phyloP scores from a whole-genome alignment of 108 stramenopile genomes.

The Cyclotella choctawhatcheeana region DNA sequence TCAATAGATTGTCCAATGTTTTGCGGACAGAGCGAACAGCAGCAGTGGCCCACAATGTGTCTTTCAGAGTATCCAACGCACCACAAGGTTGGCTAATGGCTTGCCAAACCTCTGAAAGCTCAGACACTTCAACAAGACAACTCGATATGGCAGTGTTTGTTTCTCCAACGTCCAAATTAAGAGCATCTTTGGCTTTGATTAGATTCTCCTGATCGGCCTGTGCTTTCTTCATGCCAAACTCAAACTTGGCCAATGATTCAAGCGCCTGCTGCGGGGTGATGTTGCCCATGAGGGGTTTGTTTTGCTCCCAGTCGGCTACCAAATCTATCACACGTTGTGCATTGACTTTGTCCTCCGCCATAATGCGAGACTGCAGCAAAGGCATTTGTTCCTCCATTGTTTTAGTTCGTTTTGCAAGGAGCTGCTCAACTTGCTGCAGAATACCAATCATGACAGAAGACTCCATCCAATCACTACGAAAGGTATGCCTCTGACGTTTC shows the following conservation, averaged over 20 bases:
- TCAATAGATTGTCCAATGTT: conserved; percentile 84
- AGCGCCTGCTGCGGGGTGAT: conserved; percentile 80
- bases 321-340: conserved; percentile 77
- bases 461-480: conserved; percentile 93
- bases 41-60: conserved; percentile 85
- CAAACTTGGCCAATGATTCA: conserved; percentile 83
- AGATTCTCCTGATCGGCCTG: conserved; percentile 83
- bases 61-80: conserved; percentile 78
- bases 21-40: conserved; percentile 88
- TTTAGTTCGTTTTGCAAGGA: conserved; percentile 79
- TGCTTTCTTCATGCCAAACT: conserved; percentile 78
- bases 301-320: conserved; percentile 76
- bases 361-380: conserved; percentile 90
- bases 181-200: conserved; percentile 85
- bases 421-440: conserved; percentile 86
- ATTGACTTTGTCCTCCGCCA: conserved; percentile 89
- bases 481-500: conserved; percentile 86
- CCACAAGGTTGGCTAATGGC: conserved; percentile 73
- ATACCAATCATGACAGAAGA: conserved; percentile 82
- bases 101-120: conserved; percentile 93
- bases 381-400: conserved; percentile 95
- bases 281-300: conserved; percentile 91
- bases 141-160: conserved; percentile 60
- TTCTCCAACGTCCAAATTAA: conserved; percentile 75
- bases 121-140: conserved; percentile 78